Percentiles rank a stretch among this genome's conserved stretches.
These are phyloP conservation scores for Paraglomus brasilianum DNA, from an alignment of 192 early-diverging fungal species.

Conservation along the genomic window DNA sequence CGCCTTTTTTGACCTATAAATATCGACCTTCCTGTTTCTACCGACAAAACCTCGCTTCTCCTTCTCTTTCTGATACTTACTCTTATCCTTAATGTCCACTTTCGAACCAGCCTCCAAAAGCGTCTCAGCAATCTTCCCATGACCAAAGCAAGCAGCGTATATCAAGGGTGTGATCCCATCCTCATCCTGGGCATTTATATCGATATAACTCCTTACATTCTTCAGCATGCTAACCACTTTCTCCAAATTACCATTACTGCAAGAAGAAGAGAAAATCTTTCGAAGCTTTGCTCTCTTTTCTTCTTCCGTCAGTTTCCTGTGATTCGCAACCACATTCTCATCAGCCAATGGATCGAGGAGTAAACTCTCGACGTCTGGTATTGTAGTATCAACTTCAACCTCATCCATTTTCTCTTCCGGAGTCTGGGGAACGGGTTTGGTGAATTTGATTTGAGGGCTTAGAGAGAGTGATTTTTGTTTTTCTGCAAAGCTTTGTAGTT, in stretches of 20 bases:
- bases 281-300: conserved; percentile 60
- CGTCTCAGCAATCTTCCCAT: conserved; percentile 64
- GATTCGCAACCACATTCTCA: background rate
- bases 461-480: too few species aligned
- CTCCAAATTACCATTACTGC: conserved; percentile 72
- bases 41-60: background rate
- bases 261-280: conserved; percentile 65
- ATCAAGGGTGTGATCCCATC: conserved; percentile 86
- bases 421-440: too few species aligned
- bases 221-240: conserved; percentile 62
- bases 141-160: conserved; percentile 87
- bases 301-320: conserved; percentile 42
- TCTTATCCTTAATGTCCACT: conserved; percentile 76
- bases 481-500: too few species aligned
- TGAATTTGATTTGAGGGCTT: too few species aligned
- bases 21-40: background rate
- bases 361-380: too few species aligned
- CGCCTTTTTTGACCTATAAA: background rate
- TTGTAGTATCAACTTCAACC: too few species aligned
- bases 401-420: too few species aligned
- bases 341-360: conserved; percentile 24
- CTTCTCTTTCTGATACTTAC: conserved; percentile 48
- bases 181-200: conserved; percentile 79
- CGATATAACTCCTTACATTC: conserved; percentile 57
- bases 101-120: conserved; percentile 72